Percentiles rank a stretch among this genome's conserved stretches.
These are phyloP conservation scores for Fraxinus dipetala DNA, from an alignment of 305 asterid genomes.

Conservation along the genomic window DNA sequence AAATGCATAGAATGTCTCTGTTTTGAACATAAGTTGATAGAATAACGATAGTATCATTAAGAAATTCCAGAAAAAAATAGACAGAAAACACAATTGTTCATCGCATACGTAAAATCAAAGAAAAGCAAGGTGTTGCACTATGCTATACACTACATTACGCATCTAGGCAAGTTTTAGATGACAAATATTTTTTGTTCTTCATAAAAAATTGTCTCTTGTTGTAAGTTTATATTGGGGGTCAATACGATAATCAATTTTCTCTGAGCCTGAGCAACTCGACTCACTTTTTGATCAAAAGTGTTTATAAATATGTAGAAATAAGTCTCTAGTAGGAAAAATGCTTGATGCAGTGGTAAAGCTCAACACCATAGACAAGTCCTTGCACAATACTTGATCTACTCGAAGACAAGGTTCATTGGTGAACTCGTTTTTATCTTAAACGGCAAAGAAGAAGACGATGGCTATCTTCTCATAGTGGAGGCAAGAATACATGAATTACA, in stretches of 20 bases:
- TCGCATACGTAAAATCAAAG: too few relatives aligned
- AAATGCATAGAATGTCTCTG: too few relatives aligned
- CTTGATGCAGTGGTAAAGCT: conserved; percentile 71
- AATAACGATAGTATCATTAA: not conserved
- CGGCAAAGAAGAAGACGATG: conserved; percentile 48
- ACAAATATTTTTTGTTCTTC: too few relatives aligned
- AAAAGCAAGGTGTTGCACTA: too few relatives aligned
- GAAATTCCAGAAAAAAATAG: not conserved
- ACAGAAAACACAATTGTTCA: not conserved
- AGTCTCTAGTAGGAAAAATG: not conserved
- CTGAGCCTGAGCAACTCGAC: not conserved
- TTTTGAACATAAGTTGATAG: not conserved
- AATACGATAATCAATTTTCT: too few relatives aligned
- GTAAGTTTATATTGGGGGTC: not conserved
- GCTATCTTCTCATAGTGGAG: conserved; percentile 86
- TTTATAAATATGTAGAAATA: not conserved
- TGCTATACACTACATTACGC: too few relatives aligned
- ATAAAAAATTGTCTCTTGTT: too few relatives aligned
- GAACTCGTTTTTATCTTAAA: conserved; percentile 72
- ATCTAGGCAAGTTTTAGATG: too few relatives aligned
- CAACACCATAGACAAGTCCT: conserved; percentile 42
- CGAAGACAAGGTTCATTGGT: conserved; percentile 68
- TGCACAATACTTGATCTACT: conserved; percentile 56
- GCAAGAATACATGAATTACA: conserved; percentile 30
- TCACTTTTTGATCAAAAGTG: not conserved